These are phyloP conservation scores for Psophocarpus tetragonolobus DNA, from an alignment of 306 rosid species.

Conservation along the genomic window DNA sequence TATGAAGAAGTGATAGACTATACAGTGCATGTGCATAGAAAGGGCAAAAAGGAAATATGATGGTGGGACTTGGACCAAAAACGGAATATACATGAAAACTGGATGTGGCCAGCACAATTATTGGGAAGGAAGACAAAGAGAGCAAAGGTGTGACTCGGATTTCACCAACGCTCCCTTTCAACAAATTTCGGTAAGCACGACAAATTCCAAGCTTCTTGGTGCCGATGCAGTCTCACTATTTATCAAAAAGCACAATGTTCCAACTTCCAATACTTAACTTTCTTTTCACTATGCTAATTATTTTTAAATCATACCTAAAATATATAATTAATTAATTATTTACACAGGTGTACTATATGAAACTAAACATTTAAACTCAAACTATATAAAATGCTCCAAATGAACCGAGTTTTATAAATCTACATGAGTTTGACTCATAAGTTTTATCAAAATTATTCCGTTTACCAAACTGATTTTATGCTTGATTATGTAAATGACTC, in stretches of 20 bases:
- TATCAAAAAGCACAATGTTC: neutral
- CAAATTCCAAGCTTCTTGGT: constrained; percentile 74
- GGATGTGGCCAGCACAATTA: constrained; percentile 41
- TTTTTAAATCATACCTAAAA: no score
- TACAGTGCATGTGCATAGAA: no score
- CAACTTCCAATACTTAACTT: neutral
- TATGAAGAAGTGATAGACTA: no score
- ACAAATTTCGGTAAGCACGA: constrained; percentile 33
- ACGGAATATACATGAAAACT: neutral
- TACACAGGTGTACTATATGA: no score
- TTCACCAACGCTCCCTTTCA: constrained; percentile 48
- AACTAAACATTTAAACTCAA: no score
- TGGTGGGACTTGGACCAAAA: neutral
- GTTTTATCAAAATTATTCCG: neutral
- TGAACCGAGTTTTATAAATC: no score
- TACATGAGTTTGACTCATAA: neutral
- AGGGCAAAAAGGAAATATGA: neutral
- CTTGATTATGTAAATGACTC: neutral
- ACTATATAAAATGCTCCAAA: neutral
- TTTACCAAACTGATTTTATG: neutral
- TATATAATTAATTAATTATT: no score
- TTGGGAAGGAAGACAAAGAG: constrained; percentile 26
- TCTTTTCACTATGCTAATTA: neutral
- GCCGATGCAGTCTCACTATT: constrained; percentile 24
- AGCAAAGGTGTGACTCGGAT: constrained; percentile 55